These are phyloP conservation scores for Kuraishia capsulata DNA, from an alignment of 805 yeast species.

Conservation along the genomic window DNA sequence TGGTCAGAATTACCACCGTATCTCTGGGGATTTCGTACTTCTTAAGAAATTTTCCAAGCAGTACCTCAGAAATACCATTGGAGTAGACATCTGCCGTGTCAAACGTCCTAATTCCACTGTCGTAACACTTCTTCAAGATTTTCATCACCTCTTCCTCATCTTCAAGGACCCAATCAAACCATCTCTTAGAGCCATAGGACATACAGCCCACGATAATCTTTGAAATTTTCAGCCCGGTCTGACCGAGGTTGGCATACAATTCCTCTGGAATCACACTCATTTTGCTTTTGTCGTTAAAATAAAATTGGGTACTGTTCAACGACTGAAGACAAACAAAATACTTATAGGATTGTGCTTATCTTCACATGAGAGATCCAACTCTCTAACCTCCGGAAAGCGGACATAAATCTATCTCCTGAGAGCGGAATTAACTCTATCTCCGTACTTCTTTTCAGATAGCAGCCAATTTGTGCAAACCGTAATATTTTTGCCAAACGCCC, in stretches of 20 bases:
- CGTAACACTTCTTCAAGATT: slow-evolving; percentile 36
- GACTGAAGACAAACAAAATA: too few relatives aligned
- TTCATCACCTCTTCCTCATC: slow-evolving; percentile 36
- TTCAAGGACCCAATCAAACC: slow-evolving; percentile 25
- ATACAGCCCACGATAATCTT: slow-evolving; percentile 44
- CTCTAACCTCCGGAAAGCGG: too few relatives aligned
- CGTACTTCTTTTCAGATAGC: too few relatives aligned
- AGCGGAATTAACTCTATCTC: too few relatives aligned
- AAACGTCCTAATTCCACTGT: slow-evolving; percentile 36
- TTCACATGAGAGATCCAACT: too few relatives aligned
- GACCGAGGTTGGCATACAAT: too few relatives aligned
- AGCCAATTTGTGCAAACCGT: too few relatives aligned
- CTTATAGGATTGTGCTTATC: too few relatives aligned
- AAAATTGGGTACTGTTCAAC: too few relatives aligned
- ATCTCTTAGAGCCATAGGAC: slow-evolving; percentile 41
- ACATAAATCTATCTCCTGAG: too few relatives aligned
- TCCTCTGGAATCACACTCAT: neutral
- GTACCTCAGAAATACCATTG: slow-evolving; percentile 37
- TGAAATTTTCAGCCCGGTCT: slow-evolving; percentile 40
- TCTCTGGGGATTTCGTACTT: slow-evolving; percentile 43
- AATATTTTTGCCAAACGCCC: too few relatives aligned
- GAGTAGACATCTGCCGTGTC: slow-evolving; percentile 44
- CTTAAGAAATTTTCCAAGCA: slow-evolving; percentile 44
- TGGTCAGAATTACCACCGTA: slow-evolving; percentile 44
- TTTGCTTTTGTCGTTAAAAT: too few relatives aligned